Base-by-base conservation (phyloP, 805 yeast species). In the Maudiozyma serrabonitensis region DNA sequence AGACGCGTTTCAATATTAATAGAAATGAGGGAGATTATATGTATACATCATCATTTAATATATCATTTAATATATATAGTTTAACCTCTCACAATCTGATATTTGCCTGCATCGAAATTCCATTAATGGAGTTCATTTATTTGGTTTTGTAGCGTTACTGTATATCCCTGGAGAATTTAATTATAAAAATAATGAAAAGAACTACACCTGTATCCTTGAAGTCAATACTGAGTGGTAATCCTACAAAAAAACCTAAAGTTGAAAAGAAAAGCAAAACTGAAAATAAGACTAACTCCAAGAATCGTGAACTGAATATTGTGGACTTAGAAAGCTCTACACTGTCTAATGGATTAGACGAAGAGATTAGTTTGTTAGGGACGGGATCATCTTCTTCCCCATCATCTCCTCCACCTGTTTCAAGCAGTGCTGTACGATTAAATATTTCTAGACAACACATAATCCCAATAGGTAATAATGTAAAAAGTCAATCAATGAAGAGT, bases 161-260 rank as follows among this genome's bases (percentile, higher is more conserved):
- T 28, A 6, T 9, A 28, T 28, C 23, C 4, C 23, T 2, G 32
- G 32, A 9, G 9, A 28, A 28, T 28, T 28, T 28, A 6, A 28
- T 28, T 28, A 28, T 28, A 28, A 6, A 9, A 16, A 35, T n/a
- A 35, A 47, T 43, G 45, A 43, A 39, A 38, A 34, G 46, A 56
- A 43, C 49, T 46, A 25, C 32, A 46, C 46, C 55, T 16, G 48
- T 52, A 13, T 45, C 54, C 9, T 42, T 59, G 41, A 50, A 53
- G n/a, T 46, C 50, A n/a, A 21, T 59, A 28, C 48, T 59, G 45
- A 51, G 54, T 58, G 63, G 63, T 11, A 54, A 56, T 43, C 39
- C 50, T 7, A 52, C 45, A 26, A 52, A 52, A 38, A 50, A 50
- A 18, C 15, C 31, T 6, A 47, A 47, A 28, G 7, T 31, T 7